Conservation (phyloP, 2,329 filamentous ascomycete genomes). For the Elsinoe perseae region DNA sequence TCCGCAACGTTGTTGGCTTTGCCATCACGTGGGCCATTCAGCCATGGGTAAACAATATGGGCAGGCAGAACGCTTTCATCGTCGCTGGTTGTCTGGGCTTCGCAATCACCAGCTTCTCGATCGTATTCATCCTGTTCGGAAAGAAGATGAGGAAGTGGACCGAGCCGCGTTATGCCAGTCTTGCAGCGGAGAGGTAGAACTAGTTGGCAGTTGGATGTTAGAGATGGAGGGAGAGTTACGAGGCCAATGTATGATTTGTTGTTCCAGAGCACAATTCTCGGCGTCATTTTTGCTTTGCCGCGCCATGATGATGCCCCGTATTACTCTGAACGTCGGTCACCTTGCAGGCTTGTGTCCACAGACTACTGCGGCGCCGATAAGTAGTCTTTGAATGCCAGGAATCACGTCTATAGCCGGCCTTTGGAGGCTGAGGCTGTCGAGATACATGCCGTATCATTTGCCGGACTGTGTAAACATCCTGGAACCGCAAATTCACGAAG, state of each 20-base stretch:
- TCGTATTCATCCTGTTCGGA: constrained; percentile 18
- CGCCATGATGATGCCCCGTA: too few relatives aligned
- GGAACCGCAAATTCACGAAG: not conserved
- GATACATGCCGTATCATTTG: not conserved
- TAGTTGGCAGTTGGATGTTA: not conserved
- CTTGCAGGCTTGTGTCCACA: too few relatives aligned
- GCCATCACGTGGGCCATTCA: constrained; percentile 14
- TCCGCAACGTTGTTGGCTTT: constrained; percentile 21
- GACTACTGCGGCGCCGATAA: too few relatives aligned
- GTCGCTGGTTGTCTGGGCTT: constrained; percentile 16
- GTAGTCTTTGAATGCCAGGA: too few relatives aligned
- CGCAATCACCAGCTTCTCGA: constrained; percentile 15
- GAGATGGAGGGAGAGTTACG: not conserved
- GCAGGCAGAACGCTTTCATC: constrained; percentile 19
- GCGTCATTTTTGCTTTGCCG: too few relatives aligned
- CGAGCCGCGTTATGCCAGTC: constrained; percentile 7
- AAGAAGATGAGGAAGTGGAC: constrained; percentile 16
- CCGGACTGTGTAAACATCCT: not conserved
- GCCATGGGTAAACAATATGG: constrained; percentile 17
- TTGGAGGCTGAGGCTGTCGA: too few relatives aligned
- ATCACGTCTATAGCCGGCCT: too few relatives aligned
- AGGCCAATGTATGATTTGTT: not conserved
- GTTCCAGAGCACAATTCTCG: too few relatives aligned
- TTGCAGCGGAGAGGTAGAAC: constrained; percentile 8
- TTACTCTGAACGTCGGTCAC: too few relatives aligned